Base-by-base conservation (phyloP, 805 yeast genomes). In the Priceomyces medius region DNA sequence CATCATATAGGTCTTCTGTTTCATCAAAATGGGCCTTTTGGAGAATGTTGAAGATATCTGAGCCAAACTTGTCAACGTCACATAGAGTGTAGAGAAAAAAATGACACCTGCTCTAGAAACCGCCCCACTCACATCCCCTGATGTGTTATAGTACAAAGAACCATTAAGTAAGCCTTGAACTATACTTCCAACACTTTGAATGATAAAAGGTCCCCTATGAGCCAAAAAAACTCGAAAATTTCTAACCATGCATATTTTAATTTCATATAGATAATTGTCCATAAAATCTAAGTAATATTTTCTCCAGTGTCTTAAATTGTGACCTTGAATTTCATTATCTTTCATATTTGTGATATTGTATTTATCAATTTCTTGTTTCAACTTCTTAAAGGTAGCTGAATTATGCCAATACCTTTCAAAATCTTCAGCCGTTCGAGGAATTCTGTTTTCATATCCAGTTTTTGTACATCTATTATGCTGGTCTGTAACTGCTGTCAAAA, bases 401-500 rank as follows among this genome's bases (percentile, higher is more conserved):
- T 64, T 54, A 32, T 56, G 53, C 91, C 90, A 85, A 49, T 71
- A 68, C 6, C 56, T 58, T 44, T 73, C 77, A 71, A 85, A 83
- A 52, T 84, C 87, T 19, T 65, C 70, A 0, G 88, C 77, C 7
- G 82, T 77, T 17, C 63, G 61, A 4, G 93, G 93, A 17, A 83
- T 81, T 41, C 56, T 57, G 29, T 64, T 50, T 44, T 75, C 81
- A 50, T 46, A 67, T 1, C 85, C 87, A 20, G 63, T 54, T 40
- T 62, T 61, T 2, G 76, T 55, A 44, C 51, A 61, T 55, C 89
- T 72, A 38, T 83, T 88, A 4, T 65, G 63, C 7, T 88, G 86
- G 56, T 81, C 84, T 7, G 89, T 81, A 9, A 83, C 71, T 1
- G 87, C 79, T 1, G 88, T 83, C 52, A 83, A 63, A 56, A 81